phyloP scores from a whole-genome alignment of 805 yeast species.

The Yamadazyma tumulicola region DNA sequence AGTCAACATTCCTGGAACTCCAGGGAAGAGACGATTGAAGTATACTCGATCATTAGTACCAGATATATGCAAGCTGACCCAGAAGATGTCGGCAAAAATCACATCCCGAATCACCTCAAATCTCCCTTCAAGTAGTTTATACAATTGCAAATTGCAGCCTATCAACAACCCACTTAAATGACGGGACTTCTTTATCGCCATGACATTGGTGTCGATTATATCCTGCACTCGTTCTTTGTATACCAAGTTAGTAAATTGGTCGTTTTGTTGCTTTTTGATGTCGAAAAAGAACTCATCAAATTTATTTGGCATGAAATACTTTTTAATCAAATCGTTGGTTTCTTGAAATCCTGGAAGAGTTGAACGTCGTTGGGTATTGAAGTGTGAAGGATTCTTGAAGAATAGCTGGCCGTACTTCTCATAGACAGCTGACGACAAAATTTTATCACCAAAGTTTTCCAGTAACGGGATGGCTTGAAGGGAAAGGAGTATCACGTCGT shows the following conservation, averaged over 20 bases:
- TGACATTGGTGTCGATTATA: slow-evolving; percentile 25
- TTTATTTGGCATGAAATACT: slow-evolving; percentile 17
- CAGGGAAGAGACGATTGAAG: slow-evolving; percentile 25
- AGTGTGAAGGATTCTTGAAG: slow-evolving; percentile 25
- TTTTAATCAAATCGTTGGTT: slow-evolving; percentile 20
- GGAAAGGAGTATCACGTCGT: slow-evolving; percentile 25
- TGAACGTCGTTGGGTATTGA: slow-evolving; percentile 15
- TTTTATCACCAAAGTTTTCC: slow-evolving; percentile 12
- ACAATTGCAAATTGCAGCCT: slow-evolving; percentile 22
- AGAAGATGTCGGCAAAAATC: slow-evolving; percentile 23
- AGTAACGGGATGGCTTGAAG: slow-evolving; percentile 26
- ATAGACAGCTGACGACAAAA: slow-evolving; percentile 20
- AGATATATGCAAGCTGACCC: slow-evolving; percentile 34
- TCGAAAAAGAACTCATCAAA: slow-evolving; percentile 19
- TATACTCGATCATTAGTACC: slow-evolving; percentile 19
- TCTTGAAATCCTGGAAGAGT: slow-evolving; percentile 29
- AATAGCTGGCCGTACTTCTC: slow-evolving; percentile 21
- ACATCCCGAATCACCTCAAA: slow-evolving; percentile 13
- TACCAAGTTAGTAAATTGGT: slow-evolving; percentile 14
- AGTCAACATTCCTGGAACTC: slow-evolving; percentile 28
- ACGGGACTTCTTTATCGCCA: slow-evolving; percentile 25
- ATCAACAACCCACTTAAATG: slow-evolving; percentile 26
- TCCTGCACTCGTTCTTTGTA: slow-evolving; percentile 19
- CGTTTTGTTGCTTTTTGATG: slow-evolving; percentile 10
- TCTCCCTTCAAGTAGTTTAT: slow-evolving; percentile 18